Evolutionary conservation across 2,329 filamentous ascomycete species (phyloP), one percentile per base, ranked within the genome.

Genomic region (Fusarium euwallaceae): DNA sequence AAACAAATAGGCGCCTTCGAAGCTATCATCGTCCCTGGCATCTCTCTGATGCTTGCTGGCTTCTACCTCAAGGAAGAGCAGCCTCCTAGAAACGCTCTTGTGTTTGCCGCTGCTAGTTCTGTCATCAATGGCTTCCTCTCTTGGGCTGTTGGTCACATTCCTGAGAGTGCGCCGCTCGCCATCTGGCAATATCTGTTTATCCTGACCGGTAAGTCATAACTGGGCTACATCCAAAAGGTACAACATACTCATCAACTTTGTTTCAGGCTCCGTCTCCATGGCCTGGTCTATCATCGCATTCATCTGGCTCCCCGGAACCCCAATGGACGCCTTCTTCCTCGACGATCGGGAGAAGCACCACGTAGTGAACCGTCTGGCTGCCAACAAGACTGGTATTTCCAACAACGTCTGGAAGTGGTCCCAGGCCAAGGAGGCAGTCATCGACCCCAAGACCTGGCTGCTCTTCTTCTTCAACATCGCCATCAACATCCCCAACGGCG

Each of bases 401-500:
- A 84, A 85, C 16, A 82, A 83, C 14, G 77, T 76, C 10, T 89
- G 85, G 82, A 83, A 83, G 53, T 85, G 84, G 83, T 80, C 84
- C 8, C 88, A 90, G 78, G 80, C 83, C 41, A 61, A 79, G 9
- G 88, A 90, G 78, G 87, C 86, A 51, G 76, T 90, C 0, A 66
- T 81, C 4, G 88, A 89, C 72, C 86, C 86, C 10, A 89, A 90
- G 78, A 88, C 87, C 0, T 90, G 87, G 87, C 80, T 89, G 32
- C 82, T 90, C 48, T 85, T 88, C 67, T 82, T 82, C 6, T 83
- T 90, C 29, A 83, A 85, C n/a, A 73, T 90, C 4, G 79, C 86
- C 8, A 86, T 83, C 20, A 85, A 87, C 77, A 89, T 90, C 34
- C 88, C 89, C 34, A 90, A 90, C 70, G 88, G 88, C 34, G 89